Evolutionary conservation across 768 basidiomycete genomes (phyloP), one percentile per base, ranked within the genome.

Genomic region (Leccinum obscurum): DNA sequence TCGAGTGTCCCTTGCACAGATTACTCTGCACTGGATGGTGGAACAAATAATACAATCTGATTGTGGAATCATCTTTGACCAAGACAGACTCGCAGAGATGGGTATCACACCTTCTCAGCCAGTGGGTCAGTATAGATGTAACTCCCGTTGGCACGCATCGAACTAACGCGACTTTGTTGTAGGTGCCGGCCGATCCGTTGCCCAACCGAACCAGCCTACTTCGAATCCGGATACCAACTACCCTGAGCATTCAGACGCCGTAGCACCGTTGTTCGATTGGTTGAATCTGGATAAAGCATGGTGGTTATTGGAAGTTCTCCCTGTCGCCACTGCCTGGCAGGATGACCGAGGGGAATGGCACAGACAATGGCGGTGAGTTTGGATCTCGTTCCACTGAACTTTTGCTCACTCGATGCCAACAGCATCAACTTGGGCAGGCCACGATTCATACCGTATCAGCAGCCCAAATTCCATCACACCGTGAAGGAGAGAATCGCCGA

Each of bases 11-110:
- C 79, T 93, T 6, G 75, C 83, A 1, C 81, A 89, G 65, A 84
- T 90, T 63, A 75, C 84, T 17, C 76, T 93, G 30, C 82, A 83
- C 28, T 93, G 91, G 91, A 92, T 93, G 90, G 78, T 92, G 37
- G 84, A 85, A 55, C 82, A 93, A 64, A 77, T 85, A 58, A 77
- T 85, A 24, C 65, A 70, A 11, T 78, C 88, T 14, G 71, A 78
- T n/a, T 85, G 87, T 64, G 86, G 83, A 6, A 79, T 92, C 35
- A 64, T 75, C 32, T 90, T 90, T 66, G 83, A 87, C 57, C 57
- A 67, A 4, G 75, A 66, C 2, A 83, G 81, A 15, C 78, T 90
- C 26, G 65, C 66, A 20, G 75, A 77, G 11, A 76, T 77, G 9
- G 75, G 76, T n/a, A 81, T 85, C 51, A 59, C 55, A 28, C 50